Conservation (phyloP, 495 filamentous ascomycete species). For the Cladorrhinum samala region DNA sequence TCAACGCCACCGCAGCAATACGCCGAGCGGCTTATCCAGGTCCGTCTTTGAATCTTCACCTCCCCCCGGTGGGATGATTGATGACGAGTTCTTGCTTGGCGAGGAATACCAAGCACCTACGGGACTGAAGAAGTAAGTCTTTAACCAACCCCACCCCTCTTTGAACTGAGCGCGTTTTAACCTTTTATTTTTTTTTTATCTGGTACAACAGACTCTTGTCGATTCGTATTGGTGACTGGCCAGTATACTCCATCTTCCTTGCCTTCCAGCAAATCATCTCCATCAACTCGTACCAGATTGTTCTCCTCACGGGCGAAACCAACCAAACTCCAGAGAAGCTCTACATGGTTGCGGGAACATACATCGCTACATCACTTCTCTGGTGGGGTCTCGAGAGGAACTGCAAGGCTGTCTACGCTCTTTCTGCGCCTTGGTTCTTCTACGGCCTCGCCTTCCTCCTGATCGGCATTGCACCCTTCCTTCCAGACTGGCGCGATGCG, state of each 20-base stretch:
- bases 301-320: conserved; percentile 54
- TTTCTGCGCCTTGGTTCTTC: conserved; percentile 54
- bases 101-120: conserved; percentile 60
- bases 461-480: conserved; percentile 58
- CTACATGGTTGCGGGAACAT: conserved; percentile 57
- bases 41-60: conserved; percentile 29
- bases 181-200: background rate
- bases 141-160: conserved; percentile 29
- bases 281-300: conserved; percentile 64
- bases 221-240: conserved; percentile 55
- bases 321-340: conserved; percentile 55
- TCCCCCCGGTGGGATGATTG: conserved; percentile 10
- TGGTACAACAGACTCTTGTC: conserved; percentile 27
- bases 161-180: too few species aligned
- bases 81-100: conserved; percentile 57
- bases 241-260: conserved; percentile 63
- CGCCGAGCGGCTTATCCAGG: conserved; percentile 23
- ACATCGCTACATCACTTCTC: conserved; percentile 51
- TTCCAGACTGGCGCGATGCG: conserved; percentile 27
- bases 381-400: conserved; percentile 59
- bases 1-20: conserved; percentile 26
- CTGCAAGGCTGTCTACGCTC: conserved; percentile 50
- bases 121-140: conserved; percentile 49
- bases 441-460: conserved; percentile 58
- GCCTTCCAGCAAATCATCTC: conserved; percentile 64